Conservation (phyloP, 23 red algal species). For the Gracilaria caudata region DNA sequence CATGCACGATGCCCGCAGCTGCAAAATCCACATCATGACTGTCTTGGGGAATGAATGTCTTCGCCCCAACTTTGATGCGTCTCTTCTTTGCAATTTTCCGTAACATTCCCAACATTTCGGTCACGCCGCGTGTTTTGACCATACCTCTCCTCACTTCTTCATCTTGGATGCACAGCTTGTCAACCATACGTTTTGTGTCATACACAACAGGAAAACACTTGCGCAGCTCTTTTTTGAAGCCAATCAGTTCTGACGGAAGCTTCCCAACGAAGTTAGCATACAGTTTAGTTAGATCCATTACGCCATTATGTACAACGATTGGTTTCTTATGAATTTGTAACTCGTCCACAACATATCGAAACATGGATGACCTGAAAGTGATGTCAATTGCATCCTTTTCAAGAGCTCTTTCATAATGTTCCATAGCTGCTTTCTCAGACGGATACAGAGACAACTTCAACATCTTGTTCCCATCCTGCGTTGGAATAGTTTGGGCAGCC, state of each 20-base stretch:
- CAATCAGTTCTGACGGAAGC: slow-evolving; percentile 14
- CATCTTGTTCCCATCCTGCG: slow-evolving; percentile 42
- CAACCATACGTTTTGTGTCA: slow-evolving; percentile 61
- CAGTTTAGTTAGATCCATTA: slow-evolving; percentile 51
- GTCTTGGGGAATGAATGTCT: slow-evolving; percentile 34
- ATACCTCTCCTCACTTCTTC: slow-evolving; percentile 40
- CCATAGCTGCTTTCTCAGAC: slow-evolving; percentile 4
- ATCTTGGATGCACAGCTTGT: slow-evolving; percentile 18
- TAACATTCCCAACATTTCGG: slow-evolving; percentile 9
- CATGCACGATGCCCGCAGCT: neutral
- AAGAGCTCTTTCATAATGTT: slow-evolving; percentile 13
- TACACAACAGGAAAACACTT: slow-evolving; percentile 46
- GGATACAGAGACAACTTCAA: slow-evolving; percentile 19
- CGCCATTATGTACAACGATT: slow-evolving; percentile 61
- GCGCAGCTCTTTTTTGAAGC: slow-evolving; percentile 35
- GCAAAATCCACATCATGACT: neutral
- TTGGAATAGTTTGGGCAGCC: slow-evolving; percentile 20
- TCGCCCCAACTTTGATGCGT: neutral
- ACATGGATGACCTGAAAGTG: slow-evolving; percentile 32
- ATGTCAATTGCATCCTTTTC: slow-evolving; percentile 21
- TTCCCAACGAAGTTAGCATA: slow-evolving; percentile 61
- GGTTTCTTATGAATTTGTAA: slow-evolving; percentile 22
- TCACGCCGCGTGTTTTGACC: slow-evolving; percentile 9
- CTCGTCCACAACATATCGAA: slow-evolving; percentile 61
- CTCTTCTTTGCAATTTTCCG: slow-evolving; percentile 24